Percentiles rank a stretch among this genome's conserved stretches.
phyloP scores from a whole-genome alignment of 139 green algal species.

The Bryopsis sp. region DNA sequence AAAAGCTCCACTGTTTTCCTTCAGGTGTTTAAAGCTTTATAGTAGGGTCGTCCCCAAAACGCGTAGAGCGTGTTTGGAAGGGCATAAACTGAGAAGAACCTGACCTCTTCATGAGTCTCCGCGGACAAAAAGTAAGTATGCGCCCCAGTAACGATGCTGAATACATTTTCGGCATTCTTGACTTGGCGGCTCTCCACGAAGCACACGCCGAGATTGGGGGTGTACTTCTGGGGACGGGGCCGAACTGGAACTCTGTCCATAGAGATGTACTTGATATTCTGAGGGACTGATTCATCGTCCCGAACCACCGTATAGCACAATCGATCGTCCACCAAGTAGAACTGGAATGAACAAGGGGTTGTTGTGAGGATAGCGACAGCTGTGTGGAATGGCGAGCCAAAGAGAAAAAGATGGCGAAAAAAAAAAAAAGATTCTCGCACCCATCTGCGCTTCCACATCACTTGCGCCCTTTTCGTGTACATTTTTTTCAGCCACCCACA shows the following conservation, averaged over 20 bases:
- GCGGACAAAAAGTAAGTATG: conserved; percentile 53
- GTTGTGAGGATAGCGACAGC: too few relatives aligned
- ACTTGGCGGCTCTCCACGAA: conserved; percentile 24
- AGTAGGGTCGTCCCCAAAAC: too few relatives aligned
- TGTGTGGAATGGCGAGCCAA: too few relatives aligned
- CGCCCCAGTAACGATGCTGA: conserved; percentile 32
- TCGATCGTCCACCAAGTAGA: background rate
- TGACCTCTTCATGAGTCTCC: conserved; percentile 19
- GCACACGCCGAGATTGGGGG: conserved; percentile 23
- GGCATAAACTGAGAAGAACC: too few relatives aligned
- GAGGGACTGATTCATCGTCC: conserved; percentile 5
- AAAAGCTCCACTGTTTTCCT: conserved; percentile 10
- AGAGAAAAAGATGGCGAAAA: too few relatives aligned
- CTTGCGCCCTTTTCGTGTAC: background rate
- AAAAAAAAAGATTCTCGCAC: background rate
- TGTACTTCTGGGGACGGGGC: conserved; percentile 35
- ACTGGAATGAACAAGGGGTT: too few relatives aligned
- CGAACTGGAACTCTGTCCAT: conserved; percentile 44
- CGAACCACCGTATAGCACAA: background rate
- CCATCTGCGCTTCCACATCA: conserved; percentile 1
- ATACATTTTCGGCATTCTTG: conserved; percentile 15
- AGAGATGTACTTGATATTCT: conserved; percentile 40
- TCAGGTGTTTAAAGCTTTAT: background rate
- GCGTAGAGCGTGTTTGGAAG: too few relatives aligned
- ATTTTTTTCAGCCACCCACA: conserved; percentile 4